Base-by-base conservation (phyloP, 2,329 filamentous ascomycete genomes). In the Geosmithia flava region DNA sequence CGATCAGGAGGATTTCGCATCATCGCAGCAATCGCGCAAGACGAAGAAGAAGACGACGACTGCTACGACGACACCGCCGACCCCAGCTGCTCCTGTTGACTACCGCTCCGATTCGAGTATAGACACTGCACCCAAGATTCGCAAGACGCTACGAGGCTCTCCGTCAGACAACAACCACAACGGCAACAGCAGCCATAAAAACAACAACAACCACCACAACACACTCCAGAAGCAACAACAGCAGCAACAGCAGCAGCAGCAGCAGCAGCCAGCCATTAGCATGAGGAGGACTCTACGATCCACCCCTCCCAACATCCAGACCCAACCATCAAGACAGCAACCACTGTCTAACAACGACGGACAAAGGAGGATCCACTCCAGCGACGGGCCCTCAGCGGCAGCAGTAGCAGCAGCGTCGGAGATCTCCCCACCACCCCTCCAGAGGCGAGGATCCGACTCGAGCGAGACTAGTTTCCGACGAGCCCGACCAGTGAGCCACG, bases 381-480 rank as follows among this genome's bases (percentile, higher is more conserved):
- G 20, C 16, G 44, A 48, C 11, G 33, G 29, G n/a, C n/a, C n/a
- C 10, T 16, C 33, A 13, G 5, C 33, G 23, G 23, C 23, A 27
- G 23, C 23, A 4, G 23, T 8, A 4, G 4, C 23, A 4, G 23
- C 23, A 8, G 23, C 23, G 23, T 4, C 8, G 11, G 33, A 37
- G 11, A 13, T 37, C 15, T 3, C 3, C 33, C 33, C 33, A 11
- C 10, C 33, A 11, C 10, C 33, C 11, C 33, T 37, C 33, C 33
- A 37, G 33, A 74, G 81, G 2, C 74, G 69, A 10, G 71, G 68
- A 17, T 85, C 82, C 0, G 79, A 81, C 54, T 81, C 76, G 27
- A 87, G 83, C 56, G 82, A 87, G 43, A 95, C 86, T 65, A 95
- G 87, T 60, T 95, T 95, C 68, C 84, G 78, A 58, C 82, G 87